These are phyloP conservation scores for Neonectria neomacrospora DNA, from an alignment of 2,329 filamentous ascomycete species.

Conservation along the genomic window DNA sequence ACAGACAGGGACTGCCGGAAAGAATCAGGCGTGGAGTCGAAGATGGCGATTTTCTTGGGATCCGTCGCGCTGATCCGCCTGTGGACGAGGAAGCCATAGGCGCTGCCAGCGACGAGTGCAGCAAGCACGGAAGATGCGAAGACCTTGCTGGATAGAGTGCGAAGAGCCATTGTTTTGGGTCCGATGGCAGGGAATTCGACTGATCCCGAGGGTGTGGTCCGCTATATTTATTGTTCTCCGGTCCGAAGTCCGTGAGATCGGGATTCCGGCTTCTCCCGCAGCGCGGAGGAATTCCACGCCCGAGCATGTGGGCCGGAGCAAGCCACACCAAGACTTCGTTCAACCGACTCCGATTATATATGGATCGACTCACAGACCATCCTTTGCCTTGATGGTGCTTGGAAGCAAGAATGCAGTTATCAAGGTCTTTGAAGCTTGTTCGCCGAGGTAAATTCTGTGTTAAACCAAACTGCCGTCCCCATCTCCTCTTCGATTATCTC, in stretches of 20 bases:
- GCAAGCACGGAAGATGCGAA: conserved; percentile 28
- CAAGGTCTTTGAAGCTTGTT: too few species aligned
- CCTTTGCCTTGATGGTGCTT: too few species aligned
- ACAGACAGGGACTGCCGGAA: conserved; percentile 42
- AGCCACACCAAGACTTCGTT: neutral
- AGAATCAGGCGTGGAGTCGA: conserved; percentile 33
- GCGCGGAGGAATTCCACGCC: neutral
- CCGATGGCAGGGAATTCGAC: too few species aligned
- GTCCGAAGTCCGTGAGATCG: neutral
- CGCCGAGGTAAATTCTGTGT: too few species aligned
- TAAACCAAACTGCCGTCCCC: too few species aligned
- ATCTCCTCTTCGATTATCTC: too few species aligned
- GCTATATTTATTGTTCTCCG: neutral
- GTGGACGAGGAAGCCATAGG: conserved; percentile 32
- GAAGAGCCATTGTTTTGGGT: conserved; percentile 24
- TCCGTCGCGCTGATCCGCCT: conserved; percentile 26
- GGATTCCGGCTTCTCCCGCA: conserved; percentile 18
- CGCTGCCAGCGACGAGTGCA: conserved; percentile 26
- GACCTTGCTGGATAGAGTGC: conserved; percentile 29
- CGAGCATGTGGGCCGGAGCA: neutral
- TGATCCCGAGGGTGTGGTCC: neutral
- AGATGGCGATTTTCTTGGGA: conserved; percentile 30
- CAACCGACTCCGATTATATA: neutral
- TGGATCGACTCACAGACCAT: neutral
- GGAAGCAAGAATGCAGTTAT: too few species aligned